Evolutionary conservation across 352 stramenopile species (phyloP).

Genomic region (Pythium periplocum): DNA sequence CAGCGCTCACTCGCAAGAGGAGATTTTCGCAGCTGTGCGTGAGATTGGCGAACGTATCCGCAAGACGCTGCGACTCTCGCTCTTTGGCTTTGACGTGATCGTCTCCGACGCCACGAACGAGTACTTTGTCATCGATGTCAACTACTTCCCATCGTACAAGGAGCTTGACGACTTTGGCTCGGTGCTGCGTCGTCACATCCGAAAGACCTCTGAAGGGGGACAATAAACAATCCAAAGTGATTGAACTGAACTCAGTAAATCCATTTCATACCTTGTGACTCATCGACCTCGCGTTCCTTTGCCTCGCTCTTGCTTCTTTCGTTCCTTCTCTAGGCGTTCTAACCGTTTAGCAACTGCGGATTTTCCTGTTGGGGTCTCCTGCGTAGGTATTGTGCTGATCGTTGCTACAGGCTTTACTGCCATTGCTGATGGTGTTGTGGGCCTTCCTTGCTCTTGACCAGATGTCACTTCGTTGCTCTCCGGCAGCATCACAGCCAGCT

Average conservation of each 20-base stretch:
- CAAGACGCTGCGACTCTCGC: conserved; percentile 51
- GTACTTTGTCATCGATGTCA: conserved; percentile 80
- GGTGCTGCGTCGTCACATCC: conserved; percentile 55
- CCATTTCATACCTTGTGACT: not conserved
- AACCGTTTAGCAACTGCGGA: conserved; percentile 11
- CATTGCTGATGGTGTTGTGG: no score
- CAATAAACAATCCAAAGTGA: not conserved
- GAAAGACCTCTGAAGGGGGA: conserved; percentile 9
- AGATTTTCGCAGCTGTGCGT: conserved; percentile 51
- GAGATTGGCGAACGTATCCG: conserved; percentile 61
- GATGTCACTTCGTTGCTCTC: not conserved
- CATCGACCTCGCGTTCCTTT: not conserved
- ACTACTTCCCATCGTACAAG: conserved; percentile 87
- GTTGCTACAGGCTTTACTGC: not conserved
- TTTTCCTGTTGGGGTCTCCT: not conserved
- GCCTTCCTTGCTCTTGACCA: conserved; percentile 2
- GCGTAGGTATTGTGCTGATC: not conserved
- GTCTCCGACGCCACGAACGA: conserved; percentile 47
- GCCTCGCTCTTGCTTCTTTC: conserved; percentile 3
- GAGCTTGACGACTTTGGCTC: conserved; percentile 66
- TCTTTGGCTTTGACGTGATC: conserved; percentile 87
- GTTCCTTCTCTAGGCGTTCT: conserved; percentile 17
- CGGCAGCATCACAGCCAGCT: not conserved
- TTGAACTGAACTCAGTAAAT: not conserved
- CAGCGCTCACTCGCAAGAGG: conserved; percentile 23